Evolutionary conservation across 805 yeast species (phyloP).

Genomic region (Crinitomyces ghanaensis): DNA sequence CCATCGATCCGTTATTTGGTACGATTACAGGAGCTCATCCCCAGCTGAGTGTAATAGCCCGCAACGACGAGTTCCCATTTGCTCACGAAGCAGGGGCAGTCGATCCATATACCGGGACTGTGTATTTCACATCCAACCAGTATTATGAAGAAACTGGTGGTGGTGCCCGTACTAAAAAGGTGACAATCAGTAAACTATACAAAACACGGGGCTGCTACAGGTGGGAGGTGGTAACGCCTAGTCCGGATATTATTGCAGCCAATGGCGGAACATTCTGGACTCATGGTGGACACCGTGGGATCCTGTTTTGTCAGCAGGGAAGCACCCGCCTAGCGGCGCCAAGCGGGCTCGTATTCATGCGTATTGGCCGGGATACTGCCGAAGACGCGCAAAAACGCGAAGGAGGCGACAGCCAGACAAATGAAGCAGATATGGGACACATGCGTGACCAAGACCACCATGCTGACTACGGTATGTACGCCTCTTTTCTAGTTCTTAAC

Average conservation of each 20-base stretch:
- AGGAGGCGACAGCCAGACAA: too few relatives aligned
- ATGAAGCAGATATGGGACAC: too few relatives aligned
- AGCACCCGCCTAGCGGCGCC: too few relatives aligned
- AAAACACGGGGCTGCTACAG: slow-evolving; percentile 6
- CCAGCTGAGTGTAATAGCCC: slow-evolving; percentile 13
- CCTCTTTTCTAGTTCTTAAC: too few relatives aligned
- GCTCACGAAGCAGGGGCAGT: slow-evolving; percentile 24
- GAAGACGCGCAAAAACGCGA: too few relatives aligned
- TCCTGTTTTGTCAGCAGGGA: slow-evolving; percentile 22
- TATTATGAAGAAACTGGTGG: slow-evolving; percentile 3
- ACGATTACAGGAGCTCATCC: slow-evolving; percentile 14
- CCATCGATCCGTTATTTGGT: too few relatives aligned
- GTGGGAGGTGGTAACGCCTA: slow-evolving; percentile 15
- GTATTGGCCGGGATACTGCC: too few relatives aligned
- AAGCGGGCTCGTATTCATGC: too few relatives aligned
- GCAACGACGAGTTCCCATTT: slow-evolving; percentile 14
- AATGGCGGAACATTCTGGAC: slow-evolving; percentile 21
- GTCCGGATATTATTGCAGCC: slow-evolving; percentile 14
- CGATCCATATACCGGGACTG: slow-evolving; percentile 18
- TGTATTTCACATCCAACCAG: slow-evolving; percentile 22
- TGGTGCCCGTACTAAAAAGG: neutral
- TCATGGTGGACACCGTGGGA: slow-evolving; percentile 15
- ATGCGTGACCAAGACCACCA: too few relatives aligned
- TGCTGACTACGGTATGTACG: slow-evolving; percentile 1
- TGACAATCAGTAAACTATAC: too few relatives aligned